Conservation (phyloP, 768 basidiomycete genomes). For the Amanita jacksonii region DNA sequence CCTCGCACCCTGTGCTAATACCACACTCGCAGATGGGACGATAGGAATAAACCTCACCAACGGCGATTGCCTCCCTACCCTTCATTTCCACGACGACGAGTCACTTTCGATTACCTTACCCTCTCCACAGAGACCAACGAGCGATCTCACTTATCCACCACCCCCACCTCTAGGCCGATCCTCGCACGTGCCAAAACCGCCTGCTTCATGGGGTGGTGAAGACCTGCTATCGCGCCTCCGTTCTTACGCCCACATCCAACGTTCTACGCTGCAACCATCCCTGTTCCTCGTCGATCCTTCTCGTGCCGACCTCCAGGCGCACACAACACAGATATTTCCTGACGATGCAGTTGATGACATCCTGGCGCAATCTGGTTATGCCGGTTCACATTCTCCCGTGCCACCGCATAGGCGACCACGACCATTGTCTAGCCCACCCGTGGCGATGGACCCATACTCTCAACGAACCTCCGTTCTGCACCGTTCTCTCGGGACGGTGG, state of each 20-base stretch:
- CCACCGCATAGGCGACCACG: conserved; percentile 75
- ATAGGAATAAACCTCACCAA: conserved; percentile 84
- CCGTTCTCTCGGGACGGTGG: conserved; percentile 57
- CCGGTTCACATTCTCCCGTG: conserved; percentile 71
- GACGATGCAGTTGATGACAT: conserved; percentile 88
- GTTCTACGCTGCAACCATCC: conserved; percentile 77
- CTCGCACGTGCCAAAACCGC: conserved; percentile 30
- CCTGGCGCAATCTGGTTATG: conserved; percentile 67
- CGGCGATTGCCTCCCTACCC: conserved; percentile 76
- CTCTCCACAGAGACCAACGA: conserved; percentile 19
- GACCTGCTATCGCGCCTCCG: conserved; percentile 71
- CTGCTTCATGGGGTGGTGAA: conserved; percentile 79
- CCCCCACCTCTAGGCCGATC: conserved; percentile 42
- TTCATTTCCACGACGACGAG: conserved; percentile 97
- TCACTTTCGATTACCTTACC: conserved; percentile 66
- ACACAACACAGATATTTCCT: conserved; percentile 73
- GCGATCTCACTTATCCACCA: conserved; percentile 48
- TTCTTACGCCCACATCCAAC: conserved; percentile 70
- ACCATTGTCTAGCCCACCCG: conserved; percentile 38
- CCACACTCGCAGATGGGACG: conserved; percentile 55
- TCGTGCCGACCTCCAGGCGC: conserved; percentile 84
- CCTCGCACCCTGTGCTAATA: conserved; percentile 9
- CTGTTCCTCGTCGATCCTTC: conserved; percentile 92
- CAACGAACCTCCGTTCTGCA: conserved; percentile 71
- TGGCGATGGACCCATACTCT: conserved; percentile 45